A percentile compares a stretch with the other conserved stretches of the same genome.
Evolutionary conservation across 257 asterid species (phyloP).

Genomic region (Penstemon davidsonii): DNA sequence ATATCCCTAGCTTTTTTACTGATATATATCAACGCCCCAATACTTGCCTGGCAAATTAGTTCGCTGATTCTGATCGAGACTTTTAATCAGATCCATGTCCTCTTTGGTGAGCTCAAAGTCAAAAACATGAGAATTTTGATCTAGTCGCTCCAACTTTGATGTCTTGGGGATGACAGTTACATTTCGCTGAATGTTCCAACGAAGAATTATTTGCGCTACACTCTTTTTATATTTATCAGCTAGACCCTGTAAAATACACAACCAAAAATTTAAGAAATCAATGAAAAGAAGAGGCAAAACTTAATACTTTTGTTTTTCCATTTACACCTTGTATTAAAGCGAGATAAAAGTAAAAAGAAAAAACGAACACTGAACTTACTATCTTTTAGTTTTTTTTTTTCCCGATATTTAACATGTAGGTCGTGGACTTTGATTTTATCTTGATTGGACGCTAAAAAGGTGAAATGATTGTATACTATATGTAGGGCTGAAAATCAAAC

Average conservation of each 20-base stretch:
- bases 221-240: constrained; percentile 52
- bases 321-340: no score
- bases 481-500: no score
- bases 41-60: constrained; percentile 12
- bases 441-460: no score
- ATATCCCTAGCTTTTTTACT: neutral
- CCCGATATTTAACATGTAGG: no score
- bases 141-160: constrained; percentile 50
- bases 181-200: constrained; percentile 54
- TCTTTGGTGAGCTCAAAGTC: constrained; percentile 47
- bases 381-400: no score
- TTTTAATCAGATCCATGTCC: constrained; percentile 19
- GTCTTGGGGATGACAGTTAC: constrained; percentile 56
- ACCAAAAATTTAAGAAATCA: no score
- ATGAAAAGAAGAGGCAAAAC: neutral
- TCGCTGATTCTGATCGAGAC: neutral
- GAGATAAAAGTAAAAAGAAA: no score
- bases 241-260: constrained; percentile 40
- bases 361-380: no score
- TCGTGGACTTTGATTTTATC: no score
- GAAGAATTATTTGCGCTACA: constrained; percentile 57
- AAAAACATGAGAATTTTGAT: constrained; percentile 39
- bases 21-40: constrained; percentile 18
- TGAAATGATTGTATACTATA: no score
- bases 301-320: no score